Evolutionary conservation across 2,329 filamentous ascomycete species (phyloP).

Genomic region (Tolypocladium nubicola): DNA sequence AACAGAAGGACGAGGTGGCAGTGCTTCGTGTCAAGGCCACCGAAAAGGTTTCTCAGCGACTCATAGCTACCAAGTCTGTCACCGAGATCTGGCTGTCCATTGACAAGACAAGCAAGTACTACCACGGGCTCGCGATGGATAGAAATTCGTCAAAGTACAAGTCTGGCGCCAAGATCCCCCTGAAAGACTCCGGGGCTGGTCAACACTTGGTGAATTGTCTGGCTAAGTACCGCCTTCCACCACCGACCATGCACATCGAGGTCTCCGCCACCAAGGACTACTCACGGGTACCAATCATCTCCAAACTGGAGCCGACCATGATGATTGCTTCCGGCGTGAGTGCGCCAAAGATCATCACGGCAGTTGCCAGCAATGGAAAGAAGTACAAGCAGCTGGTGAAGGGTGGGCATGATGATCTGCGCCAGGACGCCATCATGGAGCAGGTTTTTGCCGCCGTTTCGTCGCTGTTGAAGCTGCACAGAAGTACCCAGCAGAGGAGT

Average conservation of each 20-base stretch:
- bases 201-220: constrained; percentile 52
- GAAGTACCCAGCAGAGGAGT: constrained; percentile 76
- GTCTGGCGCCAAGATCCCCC: constrained; percentile 50
- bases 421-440: constrained; percentile 98
- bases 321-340: constrained; percentile 84
- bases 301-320: constrained; percentile 63
- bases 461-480: constrained; percentile 75
- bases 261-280: constrained; percentile 68
- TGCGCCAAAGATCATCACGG: constrained; percentile 86
- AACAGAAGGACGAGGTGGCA: constrained; percentile 63
- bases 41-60: constrained; percentile 50
- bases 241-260: constrained; percentile 78
- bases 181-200: constrained; percentile 55
- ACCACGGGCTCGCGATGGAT: constrained; percentile 54
- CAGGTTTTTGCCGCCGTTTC: constrained; percentile 97
- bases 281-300: constrained; percentile 61
- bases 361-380: constrained; percentile 64
- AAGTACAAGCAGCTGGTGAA: constrained; percentile 89
- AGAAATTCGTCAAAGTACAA: constrained; percentile 56
- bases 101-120: constrained; percentile 60
- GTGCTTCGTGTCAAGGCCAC: constrained; percentile 66
- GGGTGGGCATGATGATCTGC: constrained; percentile 88
- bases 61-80: constrained; percentile 42
- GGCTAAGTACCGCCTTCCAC: constrained; percentile 61
- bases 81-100: constrained; percentile 58